Percentiles rank a stretch among this genome's conserved stretches.
phyloP scores from a whole-genome alignment of 306 rosid genomes.

The Cajanus cajan region DNA sequence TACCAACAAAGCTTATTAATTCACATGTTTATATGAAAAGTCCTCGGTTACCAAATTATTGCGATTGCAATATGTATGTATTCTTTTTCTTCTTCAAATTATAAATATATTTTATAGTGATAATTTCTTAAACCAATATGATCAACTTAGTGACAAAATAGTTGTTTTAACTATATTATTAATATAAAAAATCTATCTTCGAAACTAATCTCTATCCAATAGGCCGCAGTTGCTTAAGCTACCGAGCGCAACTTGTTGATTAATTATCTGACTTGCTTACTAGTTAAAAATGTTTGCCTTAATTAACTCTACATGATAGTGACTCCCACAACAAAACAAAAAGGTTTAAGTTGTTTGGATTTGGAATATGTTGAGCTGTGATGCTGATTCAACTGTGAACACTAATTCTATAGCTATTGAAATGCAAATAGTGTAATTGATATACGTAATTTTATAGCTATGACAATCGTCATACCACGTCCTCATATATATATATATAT shows the following conservation, averaged over 20 bases:
- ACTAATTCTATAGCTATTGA: background rate
- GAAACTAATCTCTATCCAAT: too few relatives aligned
- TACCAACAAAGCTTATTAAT: too few relatives aligned
- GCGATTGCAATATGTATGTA: too few relatives aligned
- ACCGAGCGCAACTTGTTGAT: background rate
- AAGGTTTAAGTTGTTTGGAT: background rate
- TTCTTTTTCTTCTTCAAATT: too few relatives aligned
- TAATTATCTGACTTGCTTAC: background rate
- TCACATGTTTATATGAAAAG: too few relatives aligned
- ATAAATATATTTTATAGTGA: too few relatives aligned
- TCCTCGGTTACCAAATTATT: too few relatives aligned
- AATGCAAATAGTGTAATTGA: background rate
- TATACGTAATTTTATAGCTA: background rate
- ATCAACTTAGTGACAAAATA: too few relatives aligned
- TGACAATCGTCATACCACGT: background rate
- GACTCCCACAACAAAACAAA: background rate
- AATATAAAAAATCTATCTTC: too few relatives aligned
- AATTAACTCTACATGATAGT: background rate
- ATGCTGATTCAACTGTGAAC: constrained; percentile 5
- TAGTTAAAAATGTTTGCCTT: background rate
- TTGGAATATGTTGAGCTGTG: constrained; percentile 21
- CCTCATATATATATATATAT: background rate
- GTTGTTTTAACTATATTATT: too few relatives aligned
- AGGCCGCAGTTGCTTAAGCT: background rate
- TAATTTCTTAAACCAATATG: too few relatives aligned